Percentiles rank a stretch among this genome's conserved stretches.
These are phyloP conservation scores for Euphrasia arctica DNA, from an alignment of 305 asterid genomes.

Conservation along the genomic window DNA sequence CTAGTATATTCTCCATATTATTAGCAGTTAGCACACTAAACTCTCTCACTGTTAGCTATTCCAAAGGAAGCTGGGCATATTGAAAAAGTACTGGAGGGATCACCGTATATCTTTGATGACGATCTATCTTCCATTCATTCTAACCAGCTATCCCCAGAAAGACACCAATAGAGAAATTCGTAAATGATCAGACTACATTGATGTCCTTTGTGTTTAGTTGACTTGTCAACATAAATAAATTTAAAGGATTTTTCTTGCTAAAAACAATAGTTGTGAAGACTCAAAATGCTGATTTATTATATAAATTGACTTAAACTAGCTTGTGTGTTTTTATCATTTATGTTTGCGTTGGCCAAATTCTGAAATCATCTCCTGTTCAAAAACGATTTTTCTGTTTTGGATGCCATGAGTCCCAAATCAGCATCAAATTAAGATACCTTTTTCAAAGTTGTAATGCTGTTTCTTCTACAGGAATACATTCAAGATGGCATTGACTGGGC, in stretches of 20 bases:
- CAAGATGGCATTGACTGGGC: slow-evolving; percentile 94
- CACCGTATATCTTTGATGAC: neutral
- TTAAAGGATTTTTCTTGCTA: too few relatives aligned
- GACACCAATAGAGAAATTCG: neutral
- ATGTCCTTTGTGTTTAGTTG: too few relatives aligned
- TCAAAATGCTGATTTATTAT: too few relatives aligned
- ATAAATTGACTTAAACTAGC: neutral
- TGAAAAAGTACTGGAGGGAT: neutral
- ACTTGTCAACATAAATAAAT: too few relatives aligned
- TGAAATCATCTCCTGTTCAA: neutral
- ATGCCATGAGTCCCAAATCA: slow-evolving; percentile 9
- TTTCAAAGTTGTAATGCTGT: slow-evolving; percentile 20
- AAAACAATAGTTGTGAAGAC: too few relatives aligned
- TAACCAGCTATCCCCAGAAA: neutral
- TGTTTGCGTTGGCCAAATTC: slow-evolving; percentile 2
- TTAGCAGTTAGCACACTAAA: too few relatives aligned
- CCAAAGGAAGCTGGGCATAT: too few relatives aligned
- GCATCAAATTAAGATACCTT: neutral
- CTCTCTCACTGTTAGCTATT: too few relatives aligned
- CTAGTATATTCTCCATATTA: neutral
- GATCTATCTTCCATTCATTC: neutral
- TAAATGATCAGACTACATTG: too few relatives aligned
- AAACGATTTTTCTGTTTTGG: neutral
- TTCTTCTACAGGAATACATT: slow-evolving; percentile 65
- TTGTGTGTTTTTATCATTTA: neutral